phyloP scores from a whole-genome alignment of 2,329 filamentous ascomycete genomes.

The Monosporascus sp. region DNA sequence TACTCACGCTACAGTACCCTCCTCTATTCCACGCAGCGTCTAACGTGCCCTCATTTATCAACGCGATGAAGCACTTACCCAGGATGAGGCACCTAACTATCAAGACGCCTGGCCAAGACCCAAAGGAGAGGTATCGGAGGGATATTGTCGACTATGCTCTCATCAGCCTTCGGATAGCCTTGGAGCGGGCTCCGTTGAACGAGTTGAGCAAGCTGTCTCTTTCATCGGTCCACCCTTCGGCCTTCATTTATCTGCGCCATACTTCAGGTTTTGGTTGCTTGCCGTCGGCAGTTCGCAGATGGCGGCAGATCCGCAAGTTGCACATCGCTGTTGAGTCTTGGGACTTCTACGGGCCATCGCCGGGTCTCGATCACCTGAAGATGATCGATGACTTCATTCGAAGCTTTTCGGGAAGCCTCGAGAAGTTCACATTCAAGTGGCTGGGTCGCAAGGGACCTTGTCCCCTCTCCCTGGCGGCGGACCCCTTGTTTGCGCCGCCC shows the following conservation, averaged over 20 bases:
- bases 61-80: slow-evolving; percentile 62
- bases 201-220: slow-evolving; percentile 67
- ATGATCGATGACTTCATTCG: slow-evolving; percentile 78
- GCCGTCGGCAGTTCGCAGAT: slow-evolving; percentile 65
- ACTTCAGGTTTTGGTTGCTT: slow-evolving; percentile 68
- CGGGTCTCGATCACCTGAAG: slow-evolving; percentile 65
- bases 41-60: slow-evolving; percentile 79
- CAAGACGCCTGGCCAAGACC: slow-evolving; percentile 67
- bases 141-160: slow-evolving; percentile 83
- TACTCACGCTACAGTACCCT: slow-evolving; percentile 81
- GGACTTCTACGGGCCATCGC: slow-evolving; percentile 55
- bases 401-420: slow-evolving; percentile 59
- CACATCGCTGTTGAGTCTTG: slow-evolving; percentile 68
- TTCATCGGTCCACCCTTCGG: slow-evolving; percentile 67
- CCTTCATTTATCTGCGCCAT: slow-evolving; percentile 73
- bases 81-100: slow-evolving; percentile 71
- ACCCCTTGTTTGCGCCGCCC: slow-evolving; percentile 61
- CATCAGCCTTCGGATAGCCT: slow-evolving; percentile 76
- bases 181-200: slow-evolving; percentile 66
- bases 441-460: slow-evolving; percentile 66
- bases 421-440: slow-evolving; percentile 75
- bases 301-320: slow-evolving; percentile 72
- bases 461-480: slow-evolving; percentile 64
- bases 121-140: slow-evolving; percentile 65
- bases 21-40: slow-evolving; percentile 86